These are phyloP conservation scores for maize (Zea mays) DNA, from an alignment of 176 grass and related monocot species.

Conservation along the genomic window Zm-B73-REFERENCE-NAM-5.0 NC_050100.1:94466501-94467000, in stretches of 20 bases:
- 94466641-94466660: constrained; percentile 31
- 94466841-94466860: background rate
- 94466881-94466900: too few relatives aligned
- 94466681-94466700: background rate
- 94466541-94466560: constrained; percentile 17
- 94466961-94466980: background rate
- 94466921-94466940: too few relatives aligned
- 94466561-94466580: background rate
- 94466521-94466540: constrained; percentile 41
- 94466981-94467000: background rate
- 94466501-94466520: constrained; percentile 53
- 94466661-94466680: background rate
- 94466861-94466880: constrained; percentile 11
- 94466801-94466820: background rate
- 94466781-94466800: constrained; percentile 27
- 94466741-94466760: background rate
- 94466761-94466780: background rate
- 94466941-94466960: too few relatives aligned
- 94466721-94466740: constrained; percentile 32
- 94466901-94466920: too few relatives aligned
- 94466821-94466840: background rate
- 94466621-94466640: background rate
- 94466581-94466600: background rate
- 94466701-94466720: constrained; percentile 19
- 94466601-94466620: background rate